Evolutionary conservation across 2,329 filamentous ascomycete species (phyloP), one percentile per base, ranked within the genome.

Genomic region (Colletotrichum sp.): DNA sequence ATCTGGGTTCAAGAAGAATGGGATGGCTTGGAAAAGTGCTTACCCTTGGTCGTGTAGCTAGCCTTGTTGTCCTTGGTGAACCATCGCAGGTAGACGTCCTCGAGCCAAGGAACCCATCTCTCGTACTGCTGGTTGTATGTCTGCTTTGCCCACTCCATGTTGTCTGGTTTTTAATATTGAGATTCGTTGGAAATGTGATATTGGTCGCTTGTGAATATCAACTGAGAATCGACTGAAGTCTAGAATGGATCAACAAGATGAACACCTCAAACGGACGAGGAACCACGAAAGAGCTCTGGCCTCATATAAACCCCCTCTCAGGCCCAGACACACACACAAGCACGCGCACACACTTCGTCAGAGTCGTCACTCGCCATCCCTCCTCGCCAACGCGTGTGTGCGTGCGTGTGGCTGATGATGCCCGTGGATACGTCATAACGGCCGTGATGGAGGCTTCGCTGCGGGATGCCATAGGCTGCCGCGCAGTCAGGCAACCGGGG

Each of bases 61-160:
- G 93, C 90, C 85, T 95, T 95, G 88, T 95, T 95, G 81, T 95
- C 93, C 77, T 93, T 93, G 80, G 93, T 94, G 84, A 95, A 95
- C 88, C 91, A 95, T 68, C 89, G 88, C 32, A 95, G 88, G 82
- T 94, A 94, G 75, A 91, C 84, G 82, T 95, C 94, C 83, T 95
- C 93, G 72, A 95, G 86, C 93, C 94, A 95, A 1, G 94, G 94
- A 82, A 94, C 89, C 94, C 94, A 95, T 80, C 85, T 89, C 81
- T 95, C 93, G 84, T 95, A 95, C 83, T 95, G 92, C 70, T 90
- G 85, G 85, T 94, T 92, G 87, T 95, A 95, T 66, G 89, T 91
- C 72, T 92, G 84, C 82, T 89, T 91, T 76, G 89, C 83, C 89
- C 89, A 92, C 79, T 93, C 91, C 82, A 88, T 87, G 74, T 15